Conservation (phyloP, 352 stramenopile genomes). For the Pythium phragmitis region DNA sequence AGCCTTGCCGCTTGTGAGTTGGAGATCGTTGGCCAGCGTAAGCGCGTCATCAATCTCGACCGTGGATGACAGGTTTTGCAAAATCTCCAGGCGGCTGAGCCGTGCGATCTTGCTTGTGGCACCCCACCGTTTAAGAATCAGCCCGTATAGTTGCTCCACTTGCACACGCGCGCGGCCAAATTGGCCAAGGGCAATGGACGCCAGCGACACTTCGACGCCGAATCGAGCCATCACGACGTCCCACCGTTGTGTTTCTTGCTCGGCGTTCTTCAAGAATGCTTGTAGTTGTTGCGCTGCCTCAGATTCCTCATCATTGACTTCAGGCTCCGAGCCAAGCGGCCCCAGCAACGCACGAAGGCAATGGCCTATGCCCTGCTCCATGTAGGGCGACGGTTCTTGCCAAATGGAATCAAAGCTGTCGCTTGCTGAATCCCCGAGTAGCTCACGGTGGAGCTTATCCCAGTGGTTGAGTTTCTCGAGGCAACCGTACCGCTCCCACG, state of each 20-base stretch:
- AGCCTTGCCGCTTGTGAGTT: not conserved
- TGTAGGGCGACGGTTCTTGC: constrained; percentile 59
- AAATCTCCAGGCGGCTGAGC: constrained; percentile 49
- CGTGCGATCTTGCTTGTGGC: constrained; percentile 45
- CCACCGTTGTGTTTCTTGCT: constrained; percentile 32
- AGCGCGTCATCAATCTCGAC: constrained; percentile 66
- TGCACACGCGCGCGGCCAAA: constrained; percentile 45
- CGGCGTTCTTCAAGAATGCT: constrained; percentile 30
- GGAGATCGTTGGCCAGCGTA: not conserved
- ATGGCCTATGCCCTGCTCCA: constrained; percentile 61
- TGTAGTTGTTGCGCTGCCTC: constrained; percentile 15
- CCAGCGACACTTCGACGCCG: constrained; percentile 49
- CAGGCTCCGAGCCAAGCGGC: constrained; percentile 20
- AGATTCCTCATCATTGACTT: constrained; percentile 5
- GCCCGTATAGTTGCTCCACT: constrained; percentile 60
- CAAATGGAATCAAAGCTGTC: constrained; percentile 43
- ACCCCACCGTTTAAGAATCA: constrained; percentile 59
- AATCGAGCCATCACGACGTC: constrained; percentile 47
- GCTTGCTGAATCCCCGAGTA: constrained; percentile 19
- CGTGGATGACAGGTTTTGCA: constrained; percentile 63
- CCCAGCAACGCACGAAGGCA: constrained; percentile 51
- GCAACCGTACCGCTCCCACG: constrained; percentile 63
- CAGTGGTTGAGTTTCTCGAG: constrained; percentile 72
- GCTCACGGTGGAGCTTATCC: constrained; percentile 52
- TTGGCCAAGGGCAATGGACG: constrained; percentile 43